phyloP scores from a whole-genome alignment of 345 rosid genomes.

The Anacardium occidentale region DNA sequence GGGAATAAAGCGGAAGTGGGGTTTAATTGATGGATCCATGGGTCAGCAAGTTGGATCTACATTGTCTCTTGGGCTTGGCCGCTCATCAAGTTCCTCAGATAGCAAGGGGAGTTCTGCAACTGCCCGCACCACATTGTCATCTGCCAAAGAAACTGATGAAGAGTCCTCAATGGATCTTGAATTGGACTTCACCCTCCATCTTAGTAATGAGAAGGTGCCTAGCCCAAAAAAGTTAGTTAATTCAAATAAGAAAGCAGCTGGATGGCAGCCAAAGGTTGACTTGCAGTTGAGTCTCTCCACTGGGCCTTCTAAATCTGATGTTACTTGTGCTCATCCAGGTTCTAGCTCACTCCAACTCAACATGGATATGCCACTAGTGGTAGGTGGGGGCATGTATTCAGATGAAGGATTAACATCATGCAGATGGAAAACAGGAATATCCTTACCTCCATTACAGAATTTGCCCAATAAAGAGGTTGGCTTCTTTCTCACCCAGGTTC shows the following conservation, averaged over 20 bases:
- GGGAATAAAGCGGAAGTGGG: slow-evolving; percentile 80
- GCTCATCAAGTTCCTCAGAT: slow-evolving; percentile 79
- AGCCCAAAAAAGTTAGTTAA: slow-evolving; percentile 40
- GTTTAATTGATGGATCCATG: slow-evolving; percentile 43
- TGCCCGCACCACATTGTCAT: slow-evolving; percentile 65
- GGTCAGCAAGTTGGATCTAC: slow-evolving; percentile 52
- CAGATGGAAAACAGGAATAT: slow-evolving; percentile 38
- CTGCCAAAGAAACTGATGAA: slow-evolving; percentile 84
- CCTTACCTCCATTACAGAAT: slow-evolving; percentile 40
- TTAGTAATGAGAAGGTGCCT: slow-evolving; percentile 58
- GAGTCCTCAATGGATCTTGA: slow-evolving; percentile 86
- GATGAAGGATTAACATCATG: slow-evolving; percentile 56
- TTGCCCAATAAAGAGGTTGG: slow-evolving; percentile 39
- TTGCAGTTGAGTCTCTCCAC: slow-evolving; percentile 77
- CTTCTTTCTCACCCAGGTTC: slow-evolving; percentile 43
- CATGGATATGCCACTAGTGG: slow-evolving; percentile 34
- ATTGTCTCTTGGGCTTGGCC: slow-evolving; percentile 71
- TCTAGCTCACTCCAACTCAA: slow-evolving; percentile 40
- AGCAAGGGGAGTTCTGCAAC: slow-evolving; percentile 85
- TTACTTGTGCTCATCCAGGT: slow-evolving; percentile 49
- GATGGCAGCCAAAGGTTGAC: slow-evolving; percentile 53
- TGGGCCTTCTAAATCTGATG: slow-evolving; percentile 62
- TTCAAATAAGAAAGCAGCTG: slow-evolving; percentile 34
- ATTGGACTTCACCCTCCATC: slow-evolving; percentile 74
- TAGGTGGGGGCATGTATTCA: slow-evolving; percentile 29